These are phyloP conservation scores for Dimocarpus longan DNA, from an alignment of 345 rosid genomes.

Conservation along the genomic window DNA sequence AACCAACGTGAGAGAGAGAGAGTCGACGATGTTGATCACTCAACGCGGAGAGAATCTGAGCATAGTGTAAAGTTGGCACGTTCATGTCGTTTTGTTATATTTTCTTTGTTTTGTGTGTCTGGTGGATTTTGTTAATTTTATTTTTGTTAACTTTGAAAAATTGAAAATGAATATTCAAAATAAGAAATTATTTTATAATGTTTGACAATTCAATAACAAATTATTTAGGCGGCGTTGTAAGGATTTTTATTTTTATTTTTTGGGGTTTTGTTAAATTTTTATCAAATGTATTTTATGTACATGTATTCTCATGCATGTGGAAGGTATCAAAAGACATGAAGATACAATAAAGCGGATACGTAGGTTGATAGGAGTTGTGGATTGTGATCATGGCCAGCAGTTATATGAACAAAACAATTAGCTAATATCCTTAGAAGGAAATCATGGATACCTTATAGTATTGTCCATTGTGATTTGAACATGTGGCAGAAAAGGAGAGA, in stretches of 20 bases:
- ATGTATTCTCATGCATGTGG: too few relatives aligned
- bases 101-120: not conserved
- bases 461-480: not conserved
- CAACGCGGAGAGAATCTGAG: slow-evolving; percentile 27
- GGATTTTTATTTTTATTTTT: not conserved
- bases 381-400: not conserved
- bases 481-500: not conserved
- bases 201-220: not conserved
- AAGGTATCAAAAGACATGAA: too few relatives aligned
- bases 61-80: slow-evolving; percentile 15
- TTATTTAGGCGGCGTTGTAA: not conserved
- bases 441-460: not conserved
- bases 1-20: not conserved
- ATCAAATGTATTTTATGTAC: too few relatives aligned
- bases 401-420: not conserved
- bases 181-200: not conserved
- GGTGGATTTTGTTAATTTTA: not conserved
- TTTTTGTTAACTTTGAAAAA: not conserved
- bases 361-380: not conserved
- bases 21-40: not conserved
- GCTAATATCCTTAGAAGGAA: not conserved
- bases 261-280: too few relatives aligned
- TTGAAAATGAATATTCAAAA: not conserved
- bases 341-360: too few relatives aligned
- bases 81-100: not conserved